Evolutionary conservation across 148 eudicot species (phyloP).

Genomic region (Euryodendron excelsum): DNA sequence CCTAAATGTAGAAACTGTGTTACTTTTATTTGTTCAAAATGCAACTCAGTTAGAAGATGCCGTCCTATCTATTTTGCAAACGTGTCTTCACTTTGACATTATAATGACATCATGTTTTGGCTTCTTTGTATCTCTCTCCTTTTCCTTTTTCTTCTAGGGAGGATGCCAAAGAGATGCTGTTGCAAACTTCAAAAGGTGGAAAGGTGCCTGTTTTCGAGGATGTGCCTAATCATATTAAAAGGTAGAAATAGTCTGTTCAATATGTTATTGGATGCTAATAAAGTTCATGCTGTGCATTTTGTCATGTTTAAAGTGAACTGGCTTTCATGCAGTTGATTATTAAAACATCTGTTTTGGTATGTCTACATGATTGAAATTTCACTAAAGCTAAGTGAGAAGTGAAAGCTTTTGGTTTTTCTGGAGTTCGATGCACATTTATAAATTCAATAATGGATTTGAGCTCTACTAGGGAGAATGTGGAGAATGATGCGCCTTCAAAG

Average conservation of each 20-base stretch:
- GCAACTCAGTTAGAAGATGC: background rate
- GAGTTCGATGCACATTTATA: too few relatives aligned
- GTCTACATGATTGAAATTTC: background rate
- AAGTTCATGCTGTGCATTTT: background rate
- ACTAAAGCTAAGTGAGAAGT: background rate
- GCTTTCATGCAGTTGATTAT: background rate
- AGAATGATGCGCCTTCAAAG: too few relatives aligned
- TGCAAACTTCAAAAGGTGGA: slow-evolving; percentile 21
- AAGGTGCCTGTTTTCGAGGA: slow-evolving; percentile 21
- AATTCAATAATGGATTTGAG: background rate
- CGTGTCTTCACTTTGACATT: background rate
- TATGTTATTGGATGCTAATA: background rate
- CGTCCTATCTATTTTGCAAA: background rate
- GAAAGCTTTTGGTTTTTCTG: too few relatives aligned
- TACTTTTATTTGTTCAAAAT: background rate
- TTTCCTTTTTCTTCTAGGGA: slow-evolving; percentile 38
- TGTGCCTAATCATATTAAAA: slow-evolving; percentile 52
- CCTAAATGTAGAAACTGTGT: too few relatives aligned
- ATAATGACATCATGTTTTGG: background rate
- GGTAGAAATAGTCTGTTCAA: slow-evolving; percentile 28
- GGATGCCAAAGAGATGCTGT: slow-evolving; percentile 55
- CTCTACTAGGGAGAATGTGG: background rate
- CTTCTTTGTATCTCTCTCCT: background rate
- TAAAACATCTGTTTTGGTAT: background rate
- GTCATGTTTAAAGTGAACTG: background rate